Evolutionary conservation across 345 rosid genomes (phyloP), one percentile per base, ranked within the genome.

Genomic region (Excoecaria cochinchinensis): DNA sequence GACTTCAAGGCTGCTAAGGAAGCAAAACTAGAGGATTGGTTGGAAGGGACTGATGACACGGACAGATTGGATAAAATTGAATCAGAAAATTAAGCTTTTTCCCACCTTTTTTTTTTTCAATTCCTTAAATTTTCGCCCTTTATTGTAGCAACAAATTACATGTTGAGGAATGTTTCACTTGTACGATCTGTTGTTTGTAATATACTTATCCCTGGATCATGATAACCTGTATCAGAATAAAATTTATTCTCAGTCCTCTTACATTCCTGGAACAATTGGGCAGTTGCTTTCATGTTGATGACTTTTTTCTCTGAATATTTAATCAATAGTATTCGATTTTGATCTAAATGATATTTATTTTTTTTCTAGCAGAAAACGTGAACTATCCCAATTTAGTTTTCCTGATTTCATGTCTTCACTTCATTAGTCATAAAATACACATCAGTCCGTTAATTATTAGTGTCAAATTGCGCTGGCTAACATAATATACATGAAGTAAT

Each of bases 1-100:
- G 84, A 85, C 76, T 95, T 95, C 72, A 93, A 84, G 86, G 92
- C 91, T 8, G 88, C 84, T 72, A 89, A 90, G 84, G 92, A 88
- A 86, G 92, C 93, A 44, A 87, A 90, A 79, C 82, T 93, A 44
- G 86, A 91, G 82, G 92, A 89, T 76, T 95, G 98, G 97, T 81
- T 91, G 81, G 88, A 84, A 77, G 89, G 77, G 74, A 66, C 81
- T 69, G 85, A 78, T 76, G 82, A 24, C 48, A 65, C 51, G 10
- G 14, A 53, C 12, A 52, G 19, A 40, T 42, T 61, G 25, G 71
- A 46, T 55, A 72, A 67, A 68, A 21, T 76, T 47, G 53, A 73
- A 17, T 53, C 15, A 65, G 63, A 11, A 24, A 25, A 10, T 25
- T 22, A 25, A 52, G 24, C 0, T 16, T 31, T 8, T 16, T 42